A percentile compares a stretch with the other conserved stretches of the same genome.
These are phyloP conservation scores for Magnolia officinalis DNA, from an alignment of 164 flowering plant species.

Conservation along the genomic window DNA sequence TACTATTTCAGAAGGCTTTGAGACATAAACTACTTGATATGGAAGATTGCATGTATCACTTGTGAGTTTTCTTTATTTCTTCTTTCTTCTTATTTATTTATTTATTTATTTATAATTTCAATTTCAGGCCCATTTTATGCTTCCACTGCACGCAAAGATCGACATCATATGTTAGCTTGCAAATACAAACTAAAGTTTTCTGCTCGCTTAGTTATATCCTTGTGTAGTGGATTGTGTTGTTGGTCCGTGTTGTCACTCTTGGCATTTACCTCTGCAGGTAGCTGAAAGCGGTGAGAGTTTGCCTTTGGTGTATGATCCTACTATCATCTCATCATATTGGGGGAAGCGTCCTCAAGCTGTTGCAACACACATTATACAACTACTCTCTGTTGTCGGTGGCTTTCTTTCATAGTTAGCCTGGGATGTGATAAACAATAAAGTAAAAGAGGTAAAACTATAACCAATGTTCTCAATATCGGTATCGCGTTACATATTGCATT, in stretches of 20 bases:
- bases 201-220: no score
- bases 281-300: slow-evolving; percentile 82
- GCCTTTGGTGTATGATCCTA: slow-evolving; percentile 92
- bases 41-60: not conserved
- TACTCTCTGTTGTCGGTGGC: slow-evolving; percentile 90
- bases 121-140: not conserved
- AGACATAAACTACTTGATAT: no score
- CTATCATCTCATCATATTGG: slow-evolving; percentile 77
- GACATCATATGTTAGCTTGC: not conserved
- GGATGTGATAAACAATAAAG: slow-evolving; percentile 88
- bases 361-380: slow-evolving; percentile 77
- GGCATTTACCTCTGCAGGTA: slow-evolving; percentile 40
- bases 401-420: slow-evolving; percentile 73
- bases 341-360: slow-evolving; percentile 94
- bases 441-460: no score
- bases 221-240: not conserved
- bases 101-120: no score
- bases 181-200: not conserved
- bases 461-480: no score
- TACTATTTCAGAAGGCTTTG: no score
- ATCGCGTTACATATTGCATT: no score
- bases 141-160: not conserved
- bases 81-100: no score
- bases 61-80: not conserved
- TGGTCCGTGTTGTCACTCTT: slow-evolving; percentile 7